Base-by-base conservation (phyloP, 1,284 basidiomycete species). In the Heterobasidion annosum region DNA sequence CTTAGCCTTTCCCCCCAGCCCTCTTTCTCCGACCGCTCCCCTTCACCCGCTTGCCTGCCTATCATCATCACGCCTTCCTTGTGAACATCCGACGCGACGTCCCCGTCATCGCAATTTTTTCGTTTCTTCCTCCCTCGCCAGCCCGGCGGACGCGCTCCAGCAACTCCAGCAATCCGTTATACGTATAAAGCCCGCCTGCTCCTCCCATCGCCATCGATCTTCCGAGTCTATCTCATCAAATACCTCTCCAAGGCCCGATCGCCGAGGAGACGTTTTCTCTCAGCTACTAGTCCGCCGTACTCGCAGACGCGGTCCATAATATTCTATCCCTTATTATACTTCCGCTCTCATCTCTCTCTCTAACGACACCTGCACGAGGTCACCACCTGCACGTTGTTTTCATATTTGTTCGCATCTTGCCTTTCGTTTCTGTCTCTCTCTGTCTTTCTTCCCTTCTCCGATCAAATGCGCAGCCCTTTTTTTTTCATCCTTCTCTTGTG, bases 271-370 rank as follows among this genome's bases (percentile, higher is more conserved):
- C 10, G 37, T 12, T n/a, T n/a, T 45, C 48, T 19, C 12, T 47
- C 32, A 16, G n/a, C 37, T 5, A 40, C n/a, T 40, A 12, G 37
- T 40, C 37, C 37, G 12, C 37, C 37, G n/a, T n/a, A 12, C 37
- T 40, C 37, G n/a, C 37, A 10, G 5, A 10, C 37, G 37, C n/a
- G 12, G n/a, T 40, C 37, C 37, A n/a, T 40, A 8, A 40, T n/a
- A 40, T 40, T n/a, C 37, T n/a, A 8, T 40, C 37, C 10, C 37
- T 40, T 7, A 55, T 56, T 25, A 25, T 25, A 3, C 25, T 25
- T 52, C 54, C 54, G 53, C 54, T 51, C 51, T 46, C 53, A 10
- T 19, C 43, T 53, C 56, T 56, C 55, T 53, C 40, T 52, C 56
- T 54, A 54, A 7, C 34, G 9, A 34, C 15, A 18, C 35, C 32